Conservation (phyloP, 2,329 filamentous ascomycete species). For the Dactylellina haptotyla region DNA sequence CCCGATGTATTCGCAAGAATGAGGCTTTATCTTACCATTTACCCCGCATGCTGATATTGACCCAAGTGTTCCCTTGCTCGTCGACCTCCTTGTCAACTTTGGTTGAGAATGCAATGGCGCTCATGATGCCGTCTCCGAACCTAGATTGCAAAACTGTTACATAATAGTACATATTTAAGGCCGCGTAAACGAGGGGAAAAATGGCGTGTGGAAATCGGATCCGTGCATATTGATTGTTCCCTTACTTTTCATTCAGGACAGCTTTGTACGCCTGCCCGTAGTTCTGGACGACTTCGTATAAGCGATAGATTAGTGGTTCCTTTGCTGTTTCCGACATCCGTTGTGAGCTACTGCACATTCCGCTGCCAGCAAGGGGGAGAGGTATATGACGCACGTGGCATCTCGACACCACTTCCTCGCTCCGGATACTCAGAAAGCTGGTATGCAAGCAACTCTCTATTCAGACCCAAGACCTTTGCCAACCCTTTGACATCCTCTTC, state of each 20-base stretch:
- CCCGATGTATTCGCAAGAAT: slow-evolving; percentile 40
- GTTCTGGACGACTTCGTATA: slow-evolving; percentile 96
- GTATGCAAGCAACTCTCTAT: slow-evolving; percentile 26
- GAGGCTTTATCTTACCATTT: slow-evolving; percentile 74
- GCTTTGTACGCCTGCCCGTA: slow-evolving; percentile 97
- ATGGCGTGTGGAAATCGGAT: slow-evolving; percentile 1
- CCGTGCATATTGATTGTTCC: no score
- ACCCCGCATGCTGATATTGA: slow-evolving; percentile 81
- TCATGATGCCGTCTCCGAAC: slow-evolving; percentile 89
- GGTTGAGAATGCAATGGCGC: slow-evolving; percentile 86
- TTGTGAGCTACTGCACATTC: slow-evolving; percentile 9
- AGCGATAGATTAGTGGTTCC: slow-evolving; percentile 86
- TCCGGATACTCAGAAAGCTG: slow-evolving; percentile 54
- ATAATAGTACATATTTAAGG: slow-evolving; percentile 27
- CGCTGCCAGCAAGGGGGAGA: neutral
- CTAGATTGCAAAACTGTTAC: slow-evolving; percentile 40
- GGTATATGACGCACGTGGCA: slow-evolving; percentile 56
- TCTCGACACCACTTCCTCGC: slow-evolving; percentile 54
- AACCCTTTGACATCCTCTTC: slow-evolving; percentile 55
- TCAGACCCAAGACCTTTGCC: slow-evolving; percentile 48
- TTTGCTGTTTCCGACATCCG: slow-evolving; percentile 41
- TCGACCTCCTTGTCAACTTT: slow-evolving; percentile 95
- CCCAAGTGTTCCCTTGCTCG: slow-evolving; percentile 81
- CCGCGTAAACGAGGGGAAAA: neutral
- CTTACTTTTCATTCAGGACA: slow-evolving; percentile 87